Percentiles rank a stretch among this genome's conserved stretches.
These are phyloP conservation scores for Lepidium didymum DNA, from an alignment of 345 rosid species.

Conservation along the genomic window DNA sequence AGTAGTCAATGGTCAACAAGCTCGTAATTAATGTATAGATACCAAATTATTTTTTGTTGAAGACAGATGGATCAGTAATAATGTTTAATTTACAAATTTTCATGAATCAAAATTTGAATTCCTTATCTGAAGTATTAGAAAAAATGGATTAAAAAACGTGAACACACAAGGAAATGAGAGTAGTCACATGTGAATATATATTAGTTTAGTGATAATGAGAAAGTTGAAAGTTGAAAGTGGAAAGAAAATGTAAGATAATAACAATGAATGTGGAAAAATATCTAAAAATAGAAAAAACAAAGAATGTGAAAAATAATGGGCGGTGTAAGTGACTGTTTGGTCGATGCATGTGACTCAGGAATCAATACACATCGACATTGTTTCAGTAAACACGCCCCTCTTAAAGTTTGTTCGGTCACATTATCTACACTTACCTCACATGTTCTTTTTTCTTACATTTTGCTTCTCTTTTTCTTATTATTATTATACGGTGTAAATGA, in stretches of 20 bases:
- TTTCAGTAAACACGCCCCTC: background rate
- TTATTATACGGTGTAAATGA: too few relatives aligned
- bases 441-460: too few relatives aligned
- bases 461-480: too few relatives aligned
- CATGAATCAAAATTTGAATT: background rate
- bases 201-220: background rate
- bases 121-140: too few relatives aligned
- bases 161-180: constrained; percentile 6
- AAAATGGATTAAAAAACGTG: constrained; percentile 11
- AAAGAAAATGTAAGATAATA: background rate
- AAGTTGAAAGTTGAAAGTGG: background rate
- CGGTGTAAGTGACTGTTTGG: constrained; percentile 12
- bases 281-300: background rate
- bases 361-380: constrained; percentile 31
- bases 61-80: too few relatives aligned
- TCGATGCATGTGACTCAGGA: constrained; percentile 50
- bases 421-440: too few relatives aligned
- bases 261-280: constrained; percentile 1
- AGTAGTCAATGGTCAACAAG: too few relatives aligned
- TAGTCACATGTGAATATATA: constrained; percentile 7
- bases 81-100: too few relatives aligned
- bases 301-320: constrained; percentile 4
- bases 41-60: too few relatives aligned
- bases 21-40: too few relatives aligned
- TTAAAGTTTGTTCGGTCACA: too few relatives aligned